A percentile compares a stretch with the other conserved stretches of the same genome.
phyloP scores from a whole-genome alignment of 768 basidiomycete genomes.

The Mycena amicta region DNA sequence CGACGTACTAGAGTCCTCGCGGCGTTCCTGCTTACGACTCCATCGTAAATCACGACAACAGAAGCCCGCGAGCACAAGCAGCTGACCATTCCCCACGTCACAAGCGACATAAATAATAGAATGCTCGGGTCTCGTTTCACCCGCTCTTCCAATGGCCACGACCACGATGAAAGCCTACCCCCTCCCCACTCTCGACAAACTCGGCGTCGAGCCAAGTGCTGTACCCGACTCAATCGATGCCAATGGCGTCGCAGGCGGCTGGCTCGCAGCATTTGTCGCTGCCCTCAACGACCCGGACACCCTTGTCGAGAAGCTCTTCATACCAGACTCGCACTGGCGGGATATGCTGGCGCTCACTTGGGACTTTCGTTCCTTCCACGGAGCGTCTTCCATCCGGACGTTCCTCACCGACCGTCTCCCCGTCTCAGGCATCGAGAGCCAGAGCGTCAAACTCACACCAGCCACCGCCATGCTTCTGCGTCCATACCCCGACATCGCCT shows the following conservation, averaged over 20 bases:
- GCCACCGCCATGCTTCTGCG: slow-evolving; percentile 30
- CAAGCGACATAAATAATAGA: too few species aligned
- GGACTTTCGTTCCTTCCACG: slow-evolving; percentile 49
- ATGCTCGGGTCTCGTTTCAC: not conserved
- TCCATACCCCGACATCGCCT: slow-evolving; percentile 44
- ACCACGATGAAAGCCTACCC: not conserved
- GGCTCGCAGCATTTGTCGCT: slow-evolving; percentile 27
- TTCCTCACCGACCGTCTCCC: slow-evolving; percentile 41
- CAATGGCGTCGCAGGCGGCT: slow-evolving; percentile 18
- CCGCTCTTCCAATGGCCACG: not conserved
- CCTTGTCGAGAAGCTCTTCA: slow-evolving; percentile 28
- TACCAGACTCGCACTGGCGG: slow-evolving; percentile 45
- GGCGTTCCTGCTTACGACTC: too few species aligned
- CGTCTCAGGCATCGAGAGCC: slow-evolving; percentile 10
- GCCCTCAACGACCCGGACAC: slow-evolving; percentile 9
- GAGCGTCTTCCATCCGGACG: slow-evolving; percentile 33
- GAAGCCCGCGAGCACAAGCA: too few species aligned
- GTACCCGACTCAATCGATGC: slow-evolving; percentile 19
- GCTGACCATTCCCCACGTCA: not conserved
- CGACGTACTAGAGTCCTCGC: too few species aligned
- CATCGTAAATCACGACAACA: too few species aligned
- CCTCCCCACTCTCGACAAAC: slow-evolving; percentile 28
- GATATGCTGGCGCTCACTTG: slow-evolving; percentile 55
- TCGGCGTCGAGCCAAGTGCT: slow-evolving; percentile 11
- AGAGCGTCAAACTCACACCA: slow-evolving; percentile 27